phyloP scores from a whole-genome alignment of 805 yeast genomes.

The Metschnikowia koreensis region DNA sequence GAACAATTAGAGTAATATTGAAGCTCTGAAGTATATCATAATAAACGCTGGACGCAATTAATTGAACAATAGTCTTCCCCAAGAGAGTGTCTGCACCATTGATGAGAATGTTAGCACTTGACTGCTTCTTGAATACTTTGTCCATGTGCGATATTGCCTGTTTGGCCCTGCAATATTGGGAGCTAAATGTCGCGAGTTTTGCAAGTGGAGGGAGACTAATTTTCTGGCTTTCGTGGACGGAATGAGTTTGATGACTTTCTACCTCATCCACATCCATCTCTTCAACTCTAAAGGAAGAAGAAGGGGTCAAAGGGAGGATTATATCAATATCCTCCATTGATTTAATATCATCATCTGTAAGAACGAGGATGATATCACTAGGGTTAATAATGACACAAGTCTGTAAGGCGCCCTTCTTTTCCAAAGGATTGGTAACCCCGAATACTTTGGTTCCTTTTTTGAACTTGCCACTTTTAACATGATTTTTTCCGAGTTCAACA shows the following conservation, averaged over 20 bases:
- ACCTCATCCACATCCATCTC: conserved; percentile 2
- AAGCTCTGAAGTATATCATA: conserved; percentile 20
- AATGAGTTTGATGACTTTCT: not conserved
- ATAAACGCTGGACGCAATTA: conserved; percentile 30
- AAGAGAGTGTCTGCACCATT: conserved; percentile 44
- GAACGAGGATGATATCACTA: conserved; percentile 26
- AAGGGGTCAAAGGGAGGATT: conserved; percentile 17
- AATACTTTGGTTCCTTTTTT: conserved; percentile 62
- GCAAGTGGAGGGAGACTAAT: conserved; percentile 29
- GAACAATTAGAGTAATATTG: conserved; percentile 32
- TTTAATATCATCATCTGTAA: conserved; percentile 24
- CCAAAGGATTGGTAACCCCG: conserved; percentile 54
- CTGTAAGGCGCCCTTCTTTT: conserved; percentile 56
- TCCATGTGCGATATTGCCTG: conserved; percentile 32
- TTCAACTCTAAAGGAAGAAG: conserved; percentile 11
- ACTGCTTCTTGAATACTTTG: conserved; percentile 10
- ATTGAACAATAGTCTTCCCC: conserved; percentile 36
- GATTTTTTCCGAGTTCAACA: conserved; percentile 51
- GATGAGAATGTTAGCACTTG: conserved; percentile 32
- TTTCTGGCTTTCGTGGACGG: not conserved
- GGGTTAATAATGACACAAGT: conserved; percentile 58
- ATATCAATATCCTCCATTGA: conserved; percentile 25
- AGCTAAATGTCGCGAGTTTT: conserved; percentile 32
- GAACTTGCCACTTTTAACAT: conserved; percentile 27
- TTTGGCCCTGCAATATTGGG: conserved; percentile 37